phyloP scores from a whole-genome alignment of 192 early-diverging fungal species.

The Powellomyces hirtus region DNA sequence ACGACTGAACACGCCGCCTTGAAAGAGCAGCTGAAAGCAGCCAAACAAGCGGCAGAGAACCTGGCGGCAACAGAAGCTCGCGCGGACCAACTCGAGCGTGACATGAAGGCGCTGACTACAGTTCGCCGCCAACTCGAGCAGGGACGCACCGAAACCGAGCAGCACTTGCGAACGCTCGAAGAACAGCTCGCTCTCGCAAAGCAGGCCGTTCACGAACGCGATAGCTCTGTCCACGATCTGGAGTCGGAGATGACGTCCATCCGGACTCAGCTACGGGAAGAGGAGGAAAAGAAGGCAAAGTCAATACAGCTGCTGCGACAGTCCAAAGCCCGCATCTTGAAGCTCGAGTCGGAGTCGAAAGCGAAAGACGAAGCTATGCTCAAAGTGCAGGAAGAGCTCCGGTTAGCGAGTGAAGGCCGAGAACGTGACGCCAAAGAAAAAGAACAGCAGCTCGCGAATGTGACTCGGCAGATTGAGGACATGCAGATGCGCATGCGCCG shows the following conservation, averaged over 20 bases:
- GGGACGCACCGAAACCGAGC: conserved; percentile 2
- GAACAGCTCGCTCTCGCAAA: conserved; percentile 34
- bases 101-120: conserved; percentile 12
- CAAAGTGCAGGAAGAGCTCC: conserved; percentile 28
- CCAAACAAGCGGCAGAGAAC: background rate
- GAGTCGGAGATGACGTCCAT: conserved; percentile 1
- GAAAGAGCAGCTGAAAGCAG: background rate
- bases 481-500: conserved; percentile 35
- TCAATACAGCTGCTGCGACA: conserved; percentile 52
- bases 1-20: background rate
- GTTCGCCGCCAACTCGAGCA: conserved; percentile 5
- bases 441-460: conserved; percentile 32
- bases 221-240: conserved; percentile 11
- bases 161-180: conserved; percentile 17
- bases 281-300: conserved; percentile 58
- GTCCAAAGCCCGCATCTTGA: conserved; percentile 49
- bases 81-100: conserved; percentile 8
- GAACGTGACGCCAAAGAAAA: conserved; percentile 33
- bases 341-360: conserved; percentile 44
- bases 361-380: conserved; percentile 29
- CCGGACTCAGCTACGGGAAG: conserved; percentile 34
- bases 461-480: conserved; percentile 49
- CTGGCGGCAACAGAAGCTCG: background rate
- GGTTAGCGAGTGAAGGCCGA: conserved; percentile 4
- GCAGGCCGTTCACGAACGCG: conserved; percentile 27